Base-by-base conservation (phyloP, 2,329 filamentous ascomycete species). In the Chaetothyriales sp. region DNA sequence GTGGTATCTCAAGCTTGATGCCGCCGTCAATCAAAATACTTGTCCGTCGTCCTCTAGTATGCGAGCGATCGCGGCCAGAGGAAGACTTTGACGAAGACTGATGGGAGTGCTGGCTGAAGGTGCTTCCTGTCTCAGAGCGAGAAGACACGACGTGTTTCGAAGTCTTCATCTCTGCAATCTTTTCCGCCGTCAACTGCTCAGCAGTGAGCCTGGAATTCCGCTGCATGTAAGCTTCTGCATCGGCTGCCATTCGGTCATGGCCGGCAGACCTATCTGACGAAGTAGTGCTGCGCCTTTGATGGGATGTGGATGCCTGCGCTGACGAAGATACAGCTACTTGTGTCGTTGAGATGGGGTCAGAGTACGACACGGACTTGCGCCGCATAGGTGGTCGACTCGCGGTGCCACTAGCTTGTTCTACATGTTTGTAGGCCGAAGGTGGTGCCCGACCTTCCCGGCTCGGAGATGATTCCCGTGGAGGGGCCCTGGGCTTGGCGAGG, bases 61-160 rank as follows among this genome's bases (percentile, higher is more conserved):
- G 54, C 49, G 54, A 56, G 44, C 52, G 51, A 37, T 53, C 56
- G 15, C 49, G 56, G 4, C 56, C 53, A 37, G 58, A 60, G 3
- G 58, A 60, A 29, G 59, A 57, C 33, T 60, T 60, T 20, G 58
- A 60, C 13, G 58, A 60, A 18, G 58, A 60, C 22, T 60, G 56
- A 25, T 54, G 58, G 43, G 56, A 56, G 40, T 55, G 51, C 47
- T 56, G 54, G 50, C 56, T 60, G 50, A 53, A 57, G 47, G 56
- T 60, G 49, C 58, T 60, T 15, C 54, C 57, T 19, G 56, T 59
- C 43, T 59, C 58, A 18, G 58, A 60, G 45, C 51, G 54, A 22
- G 56, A 56, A 48, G 51, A 47, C 22, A 56, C 49, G 33, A 46
- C 54, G 28, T 52, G 33, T 47, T 54, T 56, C 13, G 33, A 10